Base-by-base conservation (phyloP, 495 filamentous ascomycete species). In the Penicillium diatomitis region DNA sequence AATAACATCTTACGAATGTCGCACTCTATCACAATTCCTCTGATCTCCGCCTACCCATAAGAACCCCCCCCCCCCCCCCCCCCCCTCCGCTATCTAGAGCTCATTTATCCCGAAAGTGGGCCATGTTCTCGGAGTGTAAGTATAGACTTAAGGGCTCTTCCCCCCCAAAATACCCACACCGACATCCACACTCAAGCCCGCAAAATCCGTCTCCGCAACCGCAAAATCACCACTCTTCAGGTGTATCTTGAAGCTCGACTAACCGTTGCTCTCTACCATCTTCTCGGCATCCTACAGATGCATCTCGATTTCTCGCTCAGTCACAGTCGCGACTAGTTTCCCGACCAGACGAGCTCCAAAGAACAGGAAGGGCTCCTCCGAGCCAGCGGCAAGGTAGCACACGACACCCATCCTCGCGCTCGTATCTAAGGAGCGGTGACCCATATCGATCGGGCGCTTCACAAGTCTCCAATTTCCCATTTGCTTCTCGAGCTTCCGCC, bases 111-210 rank as follows among this genome's bases (percentile, higher is more conserved):
- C 41, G 46, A 50, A 46, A 58, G 50, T 42, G 51, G 63, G 69
- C 60, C 65, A 97, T 97, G 91, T 97, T 97, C 70, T 97, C 91
- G 33, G 91, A 96, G 85, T 96, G 90, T 95, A 79, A 73, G 90
- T 76, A 34, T 49, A 32, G 30, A 20, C 20, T 20, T 20, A 20
- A 20, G 20, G 20, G 9, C 11, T 11, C 29, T 32, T 32, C 8
- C 38, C 38, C 12, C 39, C 34, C 7, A 31, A 20, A 20, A 20
- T 20, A 20, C 20, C 20, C 20, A 20, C 20, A 20, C 20, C 20
- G 20, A 20, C 20, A 20, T 20, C 20, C 20, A 20, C 20, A 20
- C 20, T 20, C 20, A 20, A 20, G 20, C 20, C 20, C 20, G 20
- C 20, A 20, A 20, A 20, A 20, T 20, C 20, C 20, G 20, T 20